These are phyloP conservation scores for Alternaria novae-zelandiae DNA, from an alignment of 2,329 filamentous ascomycete species.

Conservation along the genomic window DNA sequence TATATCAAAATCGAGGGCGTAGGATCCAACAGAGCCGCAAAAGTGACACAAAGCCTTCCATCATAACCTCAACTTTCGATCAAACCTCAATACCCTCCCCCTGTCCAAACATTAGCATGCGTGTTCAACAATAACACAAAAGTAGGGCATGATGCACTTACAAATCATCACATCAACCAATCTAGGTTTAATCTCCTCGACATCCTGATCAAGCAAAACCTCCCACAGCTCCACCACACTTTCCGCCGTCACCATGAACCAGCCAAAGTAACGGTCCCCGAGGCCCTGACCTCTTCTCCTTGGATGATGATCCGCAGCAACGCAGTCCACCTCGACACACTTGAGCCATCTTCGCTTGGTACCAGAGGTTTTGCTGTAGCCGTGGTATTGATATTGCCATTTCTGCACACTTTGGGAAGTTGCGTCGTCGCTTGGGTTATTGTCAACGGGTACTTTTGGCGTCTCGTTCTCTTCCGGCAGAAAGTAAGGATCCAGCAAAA, in stretches of 20 bases:
- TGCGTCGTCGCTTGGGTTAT: not conserved
- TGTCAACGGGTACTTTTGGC: too few relatives aligned
- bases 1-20: too few relatives aligned
- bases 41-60: too few relatives aligned
- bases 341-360: not conserved
- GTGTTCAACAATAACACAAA: not conserved
- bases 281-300: not conserved
- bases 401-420: not conserved
- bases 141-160: not conserved
- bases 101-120: not conserved
- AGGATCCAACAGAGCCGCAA: too few relatives aligned
- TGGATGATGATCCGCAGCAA: not conserved
- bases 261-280: not conserved
- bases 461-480: not conserved
- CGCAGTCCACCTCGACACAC: not conserved
- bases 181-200: not conserved
- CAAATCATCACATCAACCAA: not conserved
- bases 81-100: not conserved
- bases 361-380: not conserved
- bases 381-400: not conserved
- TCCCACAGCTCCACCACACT: not conserved
- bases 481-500: not conserved
- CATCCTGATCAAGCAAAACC: not conserved
- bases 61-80: too few relatives aligned
- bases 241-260: not conserved